Base-by-base conservation (phyloP, 2,329 filamentous ascomycete species). In the Aspergillus sojae region DNA sequence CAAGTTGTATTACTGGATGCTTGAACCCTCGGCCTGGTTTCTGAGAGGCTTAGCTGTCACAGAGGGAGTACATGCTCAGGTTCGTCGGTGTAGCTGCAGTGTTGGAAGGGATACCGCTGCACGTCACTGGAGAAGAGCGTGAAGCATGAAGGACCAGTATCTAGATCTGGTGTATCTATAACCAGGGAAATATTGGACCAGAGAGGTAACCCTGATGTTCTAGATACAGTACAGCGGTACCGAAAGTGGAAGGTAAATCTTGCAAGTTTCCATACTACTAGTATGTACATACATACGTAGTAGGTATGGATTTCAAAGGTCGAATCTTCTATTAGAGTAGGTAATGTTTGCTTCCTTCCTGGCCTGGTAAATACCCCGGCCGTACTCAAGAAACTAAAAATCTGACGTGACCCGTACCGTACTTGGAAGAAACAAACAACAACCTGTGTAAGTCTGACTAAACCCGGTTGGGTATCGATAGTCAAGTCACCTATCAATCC, bases 381-480 rank as follows among this genome's bases (percentile, higher is more conserved):
- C 2, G 46, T 48, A 28, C 45, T 9, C 16, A 41, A 41, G 6
- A 41, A 41, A 41, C 39, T 41, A 41, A 41, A 46, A 21, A 23
- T 46, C 16, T 50, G 48, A 52, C 48, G 48, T 52, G 48, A 52
- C 48, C 28, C n/a, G 48, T 52, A 52, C 48, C 48, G n/a, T 52
- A 52, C n/a, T 32, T 52, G 28, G 48, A 52, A 28, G 21, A 48
- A 48, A 48, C 45, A 53, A 39, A 36, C n/a, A 11, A 6, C 3
- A 39, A 26, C 50, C n/a, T 28, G 46, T 14, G 16, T 10, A 14
- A 52, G 32, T 26, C 23, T 23, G 34, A 55, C 52, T 55, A 55
- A 53, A 55, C 52, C 52, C n/a, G 5, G 52, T 55, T 55, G 34
- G 52, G 52, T 55, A 55, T 55, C 32, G 52, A 39, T 39, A 23